Evolutionary conservation across 148 eudicot species (phyloP).

Genomic region (Persicaria tinctoria): DNA sequence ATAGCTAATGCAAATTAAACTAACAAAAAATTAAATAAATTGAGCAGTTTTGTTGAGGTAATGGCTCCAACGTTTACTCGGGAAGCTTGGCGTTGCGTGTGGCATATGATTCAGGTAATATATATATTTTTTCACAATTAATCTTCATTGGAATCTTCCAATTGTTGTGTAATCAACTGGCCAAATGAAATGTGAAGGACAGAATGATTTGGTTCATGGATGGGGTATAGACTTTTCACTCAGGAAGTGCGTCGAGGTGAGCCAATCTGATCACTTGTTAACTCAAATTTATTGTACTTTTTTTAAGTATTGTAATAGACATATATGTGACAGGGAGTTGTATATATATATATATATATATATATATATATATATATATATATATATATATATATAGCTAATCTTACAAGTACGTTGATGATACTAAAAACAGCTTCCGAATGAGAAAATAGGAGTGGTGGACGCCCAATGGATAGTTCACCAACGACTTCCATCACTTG

Average conservation of each 20-base stretch:
- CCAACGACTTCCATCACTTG: conserved; percentile 10
- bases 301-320: background rate
- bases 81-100: no score
- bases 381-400: background rate
- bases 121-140: background rate
- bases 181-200: background rate
- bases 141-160: background rate
- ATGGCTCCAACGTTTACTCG: no score
- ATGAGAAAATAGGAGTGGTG: conserved; percentile 12
- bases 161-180: background rate
- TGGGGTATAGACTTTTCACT: conserved; percentile 12
- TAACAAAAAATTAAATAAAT: no score
- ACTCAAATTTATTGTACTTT: background rate
- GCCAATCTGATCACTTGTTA: background rate
- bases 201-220: conserved; percentile 14
- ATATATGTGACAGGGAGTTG: background rate
- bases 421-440: background rate
- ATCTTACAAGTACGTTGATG: background rate
- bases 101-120: no score
- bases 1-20: no score
- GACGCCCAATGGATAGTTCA: conserved; percentile 10
- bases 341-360: no score
- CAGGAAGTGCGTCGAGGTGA: conserved; percentile 6
- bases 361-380: background rate
- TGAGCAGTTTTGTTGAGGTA: no score